Conservation (phyloP, 805 yeast species). For the Yarrowia keelungensis region DNA sequence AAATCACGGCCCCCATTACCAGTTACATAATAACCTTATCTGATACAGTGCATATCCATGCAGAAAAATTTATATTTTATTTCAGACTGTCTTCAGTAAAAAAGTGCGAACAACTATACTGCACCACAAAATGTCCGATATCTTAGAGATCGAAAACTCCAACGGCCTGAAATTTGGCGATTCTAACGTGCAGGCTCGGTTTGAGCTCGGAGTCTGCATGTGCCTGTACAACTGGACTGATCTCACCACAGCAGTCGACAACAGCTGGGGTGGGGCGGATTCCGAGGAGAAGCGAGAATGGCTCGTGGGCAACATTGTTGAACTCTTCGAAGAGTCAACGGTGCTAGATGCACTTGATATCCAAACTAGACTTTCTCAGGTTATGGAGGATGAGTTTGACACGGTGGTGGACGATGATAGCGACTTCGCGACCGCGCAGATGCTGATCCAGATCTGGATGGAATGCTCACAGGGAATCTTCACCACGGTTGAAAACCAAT, state of each 20-base stretch:
- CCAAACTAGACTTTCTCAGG: slow-evolving; percentile 83
- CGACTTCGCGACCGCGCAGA: slow-evolving; percentile 73
- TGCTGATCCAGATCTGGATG: slow-evolving; percentile 68
- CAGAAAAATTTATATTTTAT: no score
- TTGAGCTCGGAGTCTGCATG: slow-evolving; percentile 94
- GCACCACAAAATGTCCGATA: slow-evolving; percentile 22
- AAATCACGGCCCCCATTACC: no score
- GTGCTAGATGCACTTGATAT: slow-evolving; percentile 78
- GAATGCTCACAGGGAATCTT: slow-evolving; percentile 65
- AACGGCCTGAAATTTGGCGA: slow-evolving; percentile 48
- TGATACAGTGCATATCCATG: no score
- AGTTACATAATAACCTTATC: no score
- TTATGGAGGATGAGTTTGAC: slow-evolving; percentile 96
- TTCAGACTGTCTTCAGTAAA: background rate
- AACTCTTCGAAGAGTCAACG: slow-evolving; percentile 67
- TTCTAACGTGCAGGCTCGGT: slow-evolving; percentile 77
- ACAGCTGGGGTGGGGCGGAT: slow-evolving; percentile 95
- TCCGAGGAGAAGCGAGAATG: slow-evolving; percentile 93
- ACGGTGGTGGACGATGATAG: slow-evolving; percentile 88
- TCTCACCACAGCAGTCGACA: slow-evolving; percentile 84
- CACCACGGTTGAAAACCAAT: slow-evolving; percentile 63
- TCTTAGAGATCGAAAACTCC: slow-evolving; percentile 25
- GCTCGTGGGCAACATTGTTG: slow-evolving; percentile 84
- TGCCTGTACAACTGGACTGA: slow-evolving; percentile 91
- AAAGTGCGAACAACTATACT: background rate